Conservation (phyloP, 1,284 basidiomycete species). For the Retiboletus fuscus region DNA sequence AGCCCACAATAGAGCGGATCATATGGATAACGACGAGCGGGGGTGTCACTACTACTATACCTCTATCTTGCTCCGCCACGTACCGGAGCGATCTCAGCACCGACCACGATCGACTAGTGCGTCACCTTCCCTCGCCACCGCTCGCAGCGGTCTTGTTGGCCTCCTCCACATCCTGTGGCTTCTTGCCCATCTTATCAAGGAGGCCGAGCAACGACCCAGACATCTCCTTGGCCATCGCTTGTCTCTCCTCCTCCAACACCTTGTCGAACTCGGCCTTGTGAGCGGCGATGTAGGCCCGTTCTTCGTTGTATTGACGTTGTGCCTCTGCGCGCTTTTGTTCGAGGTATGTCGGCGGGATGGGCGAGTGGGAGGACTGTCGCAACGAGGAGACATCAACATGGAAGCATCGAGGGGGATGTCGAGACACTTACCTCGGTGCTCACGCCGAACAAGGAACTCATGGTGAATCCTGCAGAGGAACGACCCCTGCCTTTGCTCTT, state of each 20-base stretch:
- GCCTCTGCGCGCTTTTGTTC: conserved; percentile 91
- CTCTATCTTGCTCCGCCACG: too few species aligned
- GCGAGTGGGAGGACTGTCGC: conserved; percentile 45
- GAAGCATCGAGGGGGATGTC: too few species aligned
- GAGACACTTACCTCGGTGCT: conserved; percentile 35
- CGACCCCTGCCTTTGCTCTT: conserved; percentile 65
- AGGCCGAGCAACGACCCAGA: conserved; percentile 58
- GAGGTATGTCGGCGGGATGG: conserved; percentile 84
- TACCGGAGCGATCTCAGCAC: too few species aligned
- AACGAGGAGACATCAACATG: too few species aligned
- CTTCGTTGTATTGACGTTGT: conserved; percentile 85
- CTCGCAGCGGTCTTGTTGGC: too few species aligned
- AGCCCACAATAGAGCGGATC: too few species aligned
- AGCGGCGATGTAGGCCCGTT: conserved; percentile 87
- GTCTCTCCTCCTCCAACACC: conserved; percentile 84
- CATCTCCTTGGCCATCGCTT: conserved; percentile 76
- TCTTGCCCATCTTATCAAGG: conserved; percentile 53
- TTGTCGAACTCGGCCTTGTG: conserved; percentile 87
- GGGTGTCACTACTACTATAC: too few species aligned
- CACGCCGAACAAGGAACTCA: conserved; percentile 57
- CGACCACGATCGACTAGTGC: too few species aligned
- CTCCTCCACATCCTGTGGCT: conserved; percentile 45
- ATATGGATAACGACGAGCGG: too few species aligned
- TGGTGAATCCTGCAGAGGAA: conserved; percentile 60
- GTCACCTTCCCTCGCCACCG: too few species aligned